Percentiles rank a stretch among this genome's conserved stretches.
Evolutionary conservation across 495 filamentous ascomycete species (phyloP).

Genomic region (Amorphotheca resinae): DNA sequence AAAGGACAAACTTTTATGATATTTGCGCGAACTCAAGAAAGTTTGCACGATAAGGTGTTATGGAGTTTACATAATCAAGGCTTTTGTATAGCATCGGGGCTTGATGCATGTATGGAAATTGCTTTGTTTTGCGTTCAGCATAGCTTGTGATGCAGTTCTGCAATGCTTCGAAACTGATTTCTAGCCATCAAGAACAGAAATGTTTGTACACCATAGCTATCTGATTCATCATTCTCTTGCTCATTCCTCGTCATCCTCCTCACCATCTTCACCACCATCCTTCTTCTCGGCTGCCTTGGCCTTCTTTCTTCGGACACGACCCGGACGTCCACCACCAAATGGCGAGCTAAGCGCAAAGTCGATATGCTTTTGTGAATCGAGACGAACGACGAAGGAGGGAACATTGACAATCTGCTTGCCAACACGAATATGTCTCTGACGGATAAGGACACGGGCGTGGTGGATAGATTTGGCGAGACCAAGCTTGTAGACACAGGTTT

Average conservation of each 20-base stretch:
- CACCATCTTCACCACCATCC: constrained; percentile 71
- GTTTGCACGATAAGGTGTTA: neutral
- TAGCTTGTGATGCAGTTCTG: no score
- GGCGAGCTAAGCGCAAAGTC: constrained; percentile 96
- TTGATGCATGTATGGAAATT: no score
- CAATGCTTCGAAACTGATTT: no score
- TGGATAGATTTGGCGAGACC: constrained; percentile 99
- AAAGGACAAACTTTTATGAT: constrained; percentile 34
- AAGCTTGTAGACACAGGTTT: constrained; percentile 99
- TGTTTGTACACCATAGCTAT: neutral
- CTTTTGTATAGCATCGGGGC: no score
- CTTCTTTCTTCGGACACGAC: constrained; percentile 98
- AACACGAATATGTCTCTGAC: constrained; percentile 97
- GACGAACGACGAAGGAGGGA: constrained; percentile 95
- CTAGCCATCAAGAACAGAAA: no score
- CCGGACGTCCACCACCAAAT: constrained; percentile 92
- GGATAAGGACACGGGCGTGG: constrained; percentile 98
- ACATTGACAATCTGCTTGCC: constrained; percentile 99
- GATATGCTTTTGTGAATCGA: constrained; percentile 99
- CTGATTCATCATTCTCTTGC: constrained; percentile 7
- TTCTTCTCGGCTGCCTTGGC: constrained; percentile 85
- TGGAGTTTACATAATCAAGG: no score
- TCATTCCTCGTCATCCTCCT: constrained; percentile 70
- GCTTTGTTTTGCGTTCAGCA: no score
- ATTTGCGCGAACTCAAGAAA: neutral